Base-by-base conservation (phyloP, 108 stramenopile genomes). In the Thalassiosira profunda region DNA sequence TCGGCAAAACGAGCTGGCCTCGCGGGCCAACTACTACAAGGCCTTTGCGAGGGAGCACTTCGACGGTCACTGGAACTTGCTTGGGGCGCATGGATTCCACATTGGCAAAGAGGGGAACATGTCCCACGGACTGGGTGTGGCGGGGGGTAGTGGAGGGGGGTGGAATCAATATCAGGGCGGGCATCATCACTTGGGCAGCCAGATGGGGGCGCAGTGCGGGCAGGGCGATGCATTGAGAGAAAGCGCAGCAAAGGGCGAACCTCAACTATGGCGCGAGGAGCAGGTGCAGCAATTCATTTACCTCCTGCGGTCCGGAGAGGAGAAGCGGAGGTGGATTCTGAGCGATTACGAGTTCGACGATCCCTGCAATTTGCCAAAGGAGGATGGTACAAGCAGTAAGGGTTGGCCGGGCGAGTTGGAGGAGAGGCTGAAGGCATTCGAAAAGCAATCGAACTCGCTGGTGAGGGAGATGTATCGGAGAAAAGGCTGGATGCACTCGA, bases 321-420 rank as follows among this genome's bases (percentile, higher is more conserved):
- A 95, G 40, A 86, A 87, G 49, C 69, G 93, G 15, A 66, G 73
- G 33, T 95, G 86, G 84, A 59, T 95, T 33, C 42, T 95, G 38
- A 67, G 79, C 15, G 93, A 95, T 58, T 92, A 92, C 81, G 78
- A 83, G 59, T 95, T 92, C 72, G 58, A 79, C 15, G 93, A 95
- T 81, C 87, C 89, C 4, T 88, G 64, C 52, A 57, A 84, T 43
- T 18, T 36, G 8, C 64, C 79, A n/a, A 33, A 31, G 11, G 38
- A 15, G 2, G 42, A 30, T 15, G n/a, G n/a, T n/a, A 34, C 18
- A 10, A 36, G 44, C 7, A 34, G 58, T 18, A 30, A 35, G 34
- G 43, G 35, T 31, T 84, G 89, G 67, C 47, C 85, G 7, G 62
- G 72, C 18, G 54, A 70, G 40, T 87, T 88, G 33, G 80, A 85